A percentile compares a stretch with the other conserved stretches of the same genome.
These are phyloP conservation scores for Pleurozium schreberi DNA, from an alignment of 225 moss, liverwort and hornwort genomes.

Conservation along the genomic window DNA sequence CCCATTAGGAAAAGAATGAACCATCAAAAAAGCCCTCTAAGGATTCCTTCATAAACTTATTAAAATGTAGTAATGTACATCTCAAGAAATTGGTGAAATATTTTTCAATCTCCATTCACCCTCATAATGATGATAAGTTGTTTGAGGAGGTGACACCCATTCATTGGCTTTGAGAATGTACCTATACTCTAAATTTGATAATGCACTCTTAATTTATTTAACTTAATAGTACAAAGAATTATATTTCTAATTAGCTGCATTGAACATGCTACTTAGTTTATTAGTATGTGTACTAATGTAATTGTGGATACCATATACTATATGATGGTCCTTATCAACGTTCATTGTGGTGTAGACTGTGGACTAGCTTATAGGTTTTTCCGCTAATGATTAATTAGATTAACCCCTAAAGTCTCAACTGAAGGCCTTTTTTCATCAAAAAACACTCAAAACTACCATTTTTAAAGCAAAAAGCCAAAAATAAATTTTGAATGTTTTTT, in stretches of 20 bases:
- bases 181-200: not conserved
- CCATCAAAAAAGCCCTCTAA: not conserved
- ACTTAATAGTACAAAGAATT: not conserved
- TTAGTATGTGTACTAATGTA: not conserved
- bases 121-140: not conserved
- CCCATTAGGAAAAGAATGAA: not conserved
- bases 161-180: not conserved
- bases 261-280: not conserved
- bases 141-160: fast-evolving
- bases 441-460: too few species aligned
- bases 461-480: too few species aligned
- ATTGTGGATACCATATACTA: not conserved
- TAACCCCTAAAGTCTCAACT: too few species aligned
- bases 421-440: too few species aligned
- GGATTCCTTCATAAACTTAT: too few species aligned
- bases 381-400: too few species aligned
- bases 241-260: not conserved
- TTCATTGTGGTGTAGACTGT: not conserved
- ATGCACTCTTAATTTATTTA: not conserved
- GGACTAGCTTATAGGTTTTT: too few species aligned
- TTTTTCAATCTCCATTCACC: not conserved
- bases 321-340: not conserved
- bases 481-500: too few species aligned
- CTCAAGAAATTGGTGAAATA: not conserved
- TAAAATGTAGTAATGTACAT: not conserved